Conservation (phyloP, 1,284 basidiomycete species). For the Wolfiporia cocos region DNA sequence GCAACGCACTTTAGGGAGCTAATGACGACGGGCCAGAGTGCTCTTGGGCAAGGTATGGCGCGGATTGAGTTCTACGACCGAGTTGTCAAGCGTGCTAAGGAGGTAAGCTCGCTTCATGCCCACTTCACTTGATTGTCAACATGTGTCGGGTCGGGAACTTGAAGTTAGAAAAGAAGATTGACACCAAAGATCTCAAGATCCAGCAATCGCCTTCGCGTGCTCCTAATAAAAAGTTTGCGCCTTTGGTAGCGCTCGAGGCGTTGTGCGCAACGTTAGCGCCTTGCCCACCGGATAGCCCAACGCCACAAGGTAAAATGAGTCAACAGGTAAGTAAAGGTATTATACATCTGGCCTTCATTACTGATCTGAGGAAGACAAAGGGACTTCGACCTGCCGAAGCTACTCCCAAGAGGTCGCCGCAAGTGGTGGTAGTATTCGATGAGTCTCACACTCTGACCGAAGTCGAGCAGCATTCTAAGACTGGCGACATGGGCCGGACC, state of each 20-base stretch:
- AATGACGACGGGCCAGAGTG: not conserved
- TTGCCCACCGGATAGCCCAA: not conserved
- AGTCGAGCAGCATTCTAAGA: not conserved
- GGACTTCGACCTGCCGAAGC: not conserved
- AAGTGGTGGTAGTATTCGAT: not conserved
- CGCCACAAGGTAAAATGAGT: not conserved
- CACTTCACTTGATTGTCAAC: not conserved
- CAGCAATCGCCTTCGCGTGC: not conserved
- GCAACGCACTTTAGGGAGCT: not conserved
- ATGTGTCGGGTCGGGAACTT: not conserved
- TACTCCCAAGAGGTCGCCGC: not conserved
- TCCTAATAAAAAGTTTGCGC: not conserved
- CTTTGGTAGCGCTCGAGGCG: not conserved
- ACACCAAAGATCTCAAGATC: not conserved
- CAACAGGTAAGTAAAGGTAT: not conserved
- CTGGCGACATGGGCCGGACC: not conserved
- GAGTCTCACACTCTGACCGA: not conserved
- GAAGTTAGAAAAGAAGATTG: not conserved
- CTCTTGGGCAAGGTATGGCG: not conserved
- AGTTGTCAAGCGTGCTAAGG: not conserved
- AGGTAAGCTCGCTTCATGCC: not conserved
- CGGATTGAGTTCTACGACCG: not conserved
- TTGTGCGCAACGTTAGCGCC: not conserved
- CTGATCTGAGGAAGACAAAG: not conserved
- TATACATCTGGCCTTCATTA: not conserved